Base-by-base conservation (phyloP, 805 yeast genomes). In the Tetrapisispora iriomotensis region DNA sequence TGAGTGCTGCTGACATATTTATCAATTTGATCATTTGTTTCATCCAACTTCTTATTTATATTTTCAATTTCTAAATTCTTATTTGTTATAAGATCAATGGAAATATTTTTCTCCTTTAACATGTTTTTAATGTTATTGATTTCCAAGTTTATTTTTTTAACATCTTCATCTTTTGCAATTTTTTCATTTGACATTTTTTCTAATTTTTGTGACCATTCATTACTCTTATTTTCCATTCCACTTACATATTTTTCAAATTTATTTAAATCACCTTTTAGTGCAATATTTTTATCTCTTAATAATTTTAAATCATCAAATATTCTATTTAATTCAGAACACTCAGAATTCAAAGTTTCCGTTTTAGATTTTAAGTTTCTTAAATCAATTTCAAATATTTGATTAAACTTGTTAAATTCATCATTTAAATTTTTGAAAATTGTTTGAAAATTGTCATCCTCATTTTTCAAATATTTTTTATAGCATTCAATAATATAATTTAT, bases 201-300 rank as follows among this genome's bases (percentile, higher is more conserved):
- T 36, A 85, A 54, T 32, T 75, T 72, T 14, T 59, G 47, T 2
- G 71, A 67, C 92, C 95, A 82, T 53, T 76, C 78, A 12, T 56
- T 47, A 47, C 77, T 79, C 44, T 84, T 68, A n/a, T 65, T 64
- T 48, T 77, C 74, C 74, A 82, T 78, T 7, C 75, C 68, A 32
- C 75, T 75, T 38, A 82, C 76, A 53, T 81, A 84, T n/a, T 77
- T 79, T 49, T 74, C 71, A 51, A 84, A 82, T 57, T 82, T 81
- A 32, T 65, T 64, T 31, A 81, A 66, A 57, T 86, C 95, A 45
- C 74, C 74, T 46, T 79, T 82, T 40, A 86, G 63, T 1, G 85
- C 82, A 44, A 66, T 67, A 5, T 75, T 60, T 53, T 79, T 77
- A 51, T 72, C 74, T 41, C 71, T 70, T 19, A 79, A 72, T 18